Base-by-base conservation (phyloP, 257 asterid genomes). In the Cynanchum wilfordii region DNA sequence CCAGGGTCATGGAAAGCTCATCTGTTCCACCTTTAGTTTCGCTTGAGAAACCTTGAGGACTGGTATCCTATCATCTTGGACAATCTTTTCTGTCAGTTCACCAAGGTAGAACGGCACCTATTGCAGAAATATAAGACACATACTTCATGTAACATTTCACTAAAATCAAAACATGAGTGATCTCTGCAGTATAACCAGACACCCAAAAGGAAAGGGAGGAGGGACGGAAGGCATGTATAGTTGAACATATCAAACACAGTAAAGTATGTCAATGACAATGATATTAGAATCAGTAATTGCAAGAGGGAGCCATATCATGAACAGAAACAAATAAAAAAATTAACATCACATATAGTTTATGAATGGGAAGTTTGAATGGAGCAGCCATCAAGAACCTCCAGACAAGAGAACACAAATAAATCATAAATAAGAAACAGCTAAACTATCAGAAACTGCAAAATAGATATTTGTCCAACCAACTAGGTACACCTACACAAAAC, bases 101-200 rank as follows among this genome's bases (percentile, higher is more conserved):
- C 89, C 96, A 47, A 89, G 90, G 86, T 85, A 95, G 76, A 86
- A 95, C 0, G 90, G 93, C 70, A 92, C 99, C 99, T 95, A 81
- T 25, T 72, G 78, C 59, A 74, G 51, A 19, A 63, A 19, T n/a
- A 58, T 10, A 71, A 27, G 44, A 51, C 10, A 67, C 27, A 45
- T 2, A 45, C 25, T 22, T 56, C 25, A n/a, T 42, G 16, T 68
- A n/a, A 64, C 49, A 60, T 12, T 16, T 7, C 40, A 60, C 22
- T 60, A 30, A 36, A 36, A 62, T 2, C 12, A 1, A 17, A 24
- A 17, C 11, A 19, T 5, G 17, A 62, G 66, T 59, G 29, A 58
- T 58, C 65, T 27, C 12, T 59, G 16, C 11, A 5, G 11, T 16
- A 62, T 8, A 33, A 42, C 7, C n/a, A 62, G 8, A 12, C 27